Percentiles rank a stretch among this genome's conserved stretches.
These are phyloP conservation scores for Orobanche coerulescens DNA, from an alignment of 257 asterid species.

Conservation along the genomic window DNA sequence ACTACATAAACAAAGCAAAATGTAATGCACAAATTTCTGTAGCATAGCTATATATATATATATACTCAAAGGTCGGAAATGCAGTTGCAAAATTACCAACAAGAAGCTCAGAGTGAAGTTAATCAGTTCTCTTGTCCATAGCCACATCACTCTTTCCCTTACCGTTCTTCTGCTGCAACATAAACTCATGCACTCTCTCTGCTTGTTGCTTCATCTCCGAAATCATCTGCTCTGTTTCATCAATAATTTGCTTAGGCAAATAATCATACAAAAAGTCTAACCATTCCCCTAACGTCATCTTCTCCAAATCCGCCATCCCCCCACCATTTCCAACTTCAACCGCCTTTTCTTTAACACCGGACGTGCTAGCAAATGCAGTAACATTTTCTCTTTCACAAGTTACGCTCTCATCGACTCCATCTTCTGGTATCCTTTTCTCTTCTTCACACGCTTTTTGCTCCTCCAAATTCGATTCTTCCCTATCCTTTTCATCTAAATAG, in stretches of 20 bases:
- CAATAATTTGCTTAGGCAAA: slow-evolving; percentile 58
- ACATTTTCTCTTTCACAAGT: slow-evolving; percentile 14
- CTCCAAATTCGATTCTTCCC: slow-evolving; percentile 20
- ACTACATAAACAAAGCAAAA: slow-evolving; percentile 10
- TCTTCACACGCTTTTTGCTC: slow-evolving; percentile 14
- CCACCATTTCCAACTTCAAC: slow-evolving; percentile 7
- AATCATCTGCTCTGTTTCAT: slow-evolving; percentile 50
- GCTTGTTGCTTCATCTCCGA: slow-evolving; percentile 53
- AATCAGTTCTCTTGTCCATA: neutral
- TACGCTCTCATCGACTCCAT: slow-evolving; percentile 11
- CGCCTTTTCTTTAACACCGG: slow-evolving; percentile 23
- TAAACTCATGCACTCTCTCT: slow-evolving; percentile 40
- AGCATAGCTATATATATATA: neutral
- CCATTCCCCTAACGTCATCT: slow-evolving; percentile 67
- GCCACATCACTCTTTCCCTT: slow-evolving; percentile 20
- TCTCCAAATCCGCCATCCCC: slow-evolving; percentile 37
- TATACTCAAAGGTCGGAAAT: neutral
- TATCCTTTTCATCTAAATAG: slow-evolving; percentile 21
- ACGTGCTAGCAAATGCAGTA: slow-evolving; percentile 26
- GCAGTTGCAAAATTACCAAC: slow-evolving; percentile 14
- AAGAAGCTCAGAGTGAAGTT: neutral
- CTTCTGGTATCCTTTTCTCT: slow-evolving; percentile 11
- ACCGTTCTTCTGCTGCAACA: slow-evolving; percentile 45
- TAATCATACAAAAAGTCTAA: slow-evolving; percentile 43
- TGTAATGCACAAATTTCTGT: slow-evolving; percentile 2